Evolutionary conservation across 805 yeast genomes (phyloP).

Genomic region (Candida koratica): DNA sequence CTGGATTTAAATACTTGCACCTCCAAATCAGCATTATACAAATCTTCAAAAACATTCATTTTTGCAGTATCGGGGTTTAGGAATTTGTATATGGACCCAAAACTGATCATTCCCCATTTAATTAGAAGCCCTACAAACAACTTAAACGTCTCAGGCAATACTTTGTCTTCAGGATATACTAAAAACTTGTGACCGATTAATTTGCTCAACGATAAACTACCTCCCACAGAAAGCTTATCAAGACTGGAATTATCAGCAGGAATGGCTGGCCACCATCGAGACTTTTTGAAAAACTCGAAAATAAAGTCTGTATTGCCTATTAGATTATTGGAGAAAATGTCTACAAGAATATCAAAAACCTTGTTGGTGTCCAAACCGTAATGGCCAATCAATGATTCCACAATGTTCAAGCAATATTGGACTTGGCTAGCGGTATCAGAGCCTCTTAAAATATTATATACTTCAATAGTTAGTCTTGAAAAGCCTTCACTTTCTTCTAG

Average conservation of each 20-base stretch:
- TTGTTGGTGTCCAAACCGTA: slow-evolving; percentile 71
- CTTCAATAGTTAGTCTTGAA: slow-evolving; percentile 53
- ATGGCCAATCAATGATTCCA: slow-evolving; percentile 65
- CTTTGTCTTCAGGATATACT: slow-evolving; percentile 27
- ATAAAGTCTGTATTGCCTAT: slow-evolving; percentile 45
- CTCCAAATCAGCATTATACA: slow-evolving; percentile 45
- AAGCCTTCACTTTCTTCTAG: slow-evolving; percentile 80
- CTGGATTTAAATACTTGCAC: slow-evolving; percentile 57
- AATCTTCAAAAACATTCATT: slow-evolving; percentile 41
- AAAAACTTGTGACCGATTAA: slow-evolving; percentile 46
- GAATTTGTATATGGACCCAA: slow-evolving; percentile 56
- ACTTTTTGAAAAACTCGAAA: slow-evolving; percentile 45
- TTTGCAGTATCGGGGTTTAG: slow-evolving; percentile 50
- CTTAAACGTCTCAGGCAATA: slow-evolving; percentile 41
- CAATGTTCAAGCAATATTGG: slow-evolving; percentile 41
- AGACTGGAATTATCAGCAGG: slow-evolving; percentile 32
- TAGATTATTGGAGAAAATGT: slow-evolving; percentile 45
- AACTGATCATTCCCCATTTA: slow-evolving; percentile 61
- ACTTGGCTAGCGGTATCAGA: slow-evolving; percentile 41
- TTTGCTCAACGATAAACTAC: slow-evolving; percentile 52
- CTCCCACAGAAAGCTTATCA: slow-evolving; percentile 43
- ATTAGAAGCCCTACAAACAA: slow-evolving; percentile 53
- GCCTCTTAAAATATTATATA: slow-evolving; percentile 36
- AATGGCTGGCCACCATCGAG: slow-evolving; percentile 65
- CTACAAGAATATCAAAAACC: slow-evolving; percentile 59